Base-by-base conservation (phyloP, 2,329 filamentous ascomycete genomes). In the Clonostachys solani region DNA sequence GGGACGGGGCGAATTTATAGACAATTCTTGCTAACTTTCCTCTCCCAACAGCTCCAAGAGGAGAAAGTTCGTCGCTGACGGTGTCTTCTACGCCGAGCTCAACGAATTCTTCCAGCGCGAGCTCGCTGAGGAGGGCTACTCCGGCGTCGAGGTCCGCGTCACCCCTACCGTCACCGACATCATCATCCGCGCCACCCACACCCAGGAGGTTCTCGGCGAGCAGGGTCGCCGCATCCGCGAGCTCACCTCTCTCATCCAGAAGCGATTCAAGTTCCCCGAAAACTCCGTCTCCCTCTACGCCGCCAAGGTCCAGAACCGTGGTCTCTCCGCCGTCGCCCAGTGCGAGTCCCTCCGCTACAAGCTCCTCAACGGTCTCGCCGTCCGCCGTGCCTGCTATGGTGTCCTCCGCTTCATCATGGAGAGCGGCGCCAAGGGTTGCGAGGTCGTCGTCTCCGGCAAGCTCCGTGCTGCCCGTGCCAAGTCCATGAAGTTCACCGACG, bases 51-150 rank as follows among this genome's bases (percentile, higher is more conserved):
- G 88, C 76, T 92, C 87, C 74, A 92, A 92, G 86, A 79, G 87
- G 77, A 89, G 88, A 84, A 92, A 92, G 86, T 92, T 92, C 81
- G 87, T 92, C 72, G 89, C 87, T 63, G 94, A 99, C 78, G 94
- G 94, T 86, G 94, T 99, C 70, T 99, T 99, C 89, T 99, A 96
- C 79, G 94, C 94, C 82, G 94, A 99, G 81, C 82, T 99, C 77
- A 99, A 99, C 87, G 94, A 99, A 83, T 99, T 99, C 88, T 99
- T 99, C 90, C 94, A 97, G 86, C 92, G 94, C 77, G 94, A 99
- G 81, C 84, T 99, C 73, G 94, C 94, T 72, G 94, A 99, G 86
- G 95, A 99, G 82, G 94, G 94, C 67, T 99, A 99, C 86, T 99
- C 94, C 49, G 94, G 94, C 74, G 94, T 99, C 74, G 95, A 99